Evolutionary conservation across 2,329 filamentous ascomycete species (phyloP).

Genomic region (Coniochaeta ligniaria): DNA sequence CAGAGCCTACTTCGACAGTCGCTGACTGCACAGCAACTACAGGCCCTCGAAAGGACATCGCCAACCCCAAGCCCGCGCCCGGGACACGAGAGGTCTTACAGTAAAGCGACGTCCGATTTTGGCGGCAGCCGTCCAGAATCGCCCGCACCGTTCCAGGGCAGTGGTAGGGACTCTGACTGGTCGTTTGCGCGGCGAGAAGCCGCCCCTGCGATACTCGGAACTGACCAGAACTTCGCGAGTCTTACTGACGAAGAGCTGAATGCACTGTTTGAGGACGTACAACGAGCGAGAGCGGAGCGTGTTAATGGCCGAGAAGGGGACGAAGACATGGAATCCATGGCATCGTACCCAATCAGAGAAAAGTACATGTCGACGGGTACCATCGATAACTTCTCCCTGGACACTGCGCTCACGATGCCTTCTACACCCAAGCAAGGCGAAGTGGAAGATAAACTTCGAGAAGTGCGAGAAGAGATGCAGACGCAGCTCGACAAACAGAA

Average conservation of each 20-base stretch:
- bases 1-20: slow-evolving; percentile 84
- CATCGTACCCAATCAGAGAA: slow-evolving; percentile 81
- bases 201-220: slow-evolving; percentile 81
- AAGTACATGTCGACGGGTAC: slow-evolving; percentile 95
- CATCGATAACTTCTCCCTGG: slow-evolving; percentile 90
- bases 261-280: slow-evolving; percentile 86
- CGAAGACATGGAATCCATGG: slow-evolving; percentile 83
- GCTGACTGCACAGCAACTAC: slow-evolving; percentile 54
- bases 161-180: slow-evolving; percentile 76
- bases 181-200: slow-evolving; percentile 88
- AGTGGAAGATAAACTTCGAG: slow-evolving; percentile 65
- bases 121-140: slow-evolving; percentile 75
- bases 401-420: slow-evolving; percentile 89
- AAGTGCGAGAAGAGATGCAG: slow-evolving; percentile 78
- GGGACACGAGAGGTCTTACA: slow-evolving; percentile 71
- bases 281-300: slow-evolving; percentile 71
- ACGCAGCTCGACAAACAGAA: slow-evolving; percentile 75
- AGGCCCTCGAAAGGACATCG: slow-evolving; percentile 46
- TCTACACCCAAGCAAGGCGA: slow-evolving; percentile 79
- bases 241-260: slow-evolving; percentile 93
- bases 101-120: slow-evolving; percentile 70
- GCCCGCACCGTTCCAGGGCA: slow-evolving; percentile 58
- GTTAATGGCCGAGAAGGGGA: slow-evolving; percentile 70
- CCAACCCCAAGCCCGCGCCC: slow-evolving; percentile 54
- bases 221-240: slow-evolving; percentile 84